Conservation (phyloP, 805 yeast genomes). For the Starmerella floricola region DNA sequence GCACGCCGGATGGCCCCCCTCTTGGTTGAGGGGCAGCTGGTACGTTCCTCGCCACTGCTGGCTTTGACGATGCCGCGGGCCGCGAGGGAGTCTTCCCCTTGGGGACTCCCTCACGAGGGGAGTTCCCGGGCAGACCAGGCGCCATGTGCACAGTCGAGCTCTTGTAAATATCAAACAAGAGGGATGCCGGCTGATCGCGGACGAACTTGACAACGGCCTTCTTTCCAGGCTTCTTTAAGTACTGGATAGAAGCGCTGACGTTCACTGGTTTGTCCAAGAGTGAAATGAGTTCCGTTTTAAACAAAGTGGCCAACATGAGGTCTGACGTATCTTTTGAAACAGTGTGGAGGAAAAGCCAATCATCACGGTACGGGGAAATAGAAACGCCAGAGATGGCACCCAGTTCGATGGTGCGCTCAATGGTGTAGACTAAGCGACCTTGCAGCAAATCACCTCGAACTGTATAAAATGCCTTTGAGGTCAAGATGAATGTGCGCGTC, state of each 20-base stretch:
- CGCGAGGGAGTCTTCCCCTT: constrained; percentile 28
- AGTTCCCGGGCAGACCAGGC: constrained; percentile 58
- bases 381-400: constrained; percentile 48
- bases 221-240: constrained; percentile 84
- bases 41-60: constrained; percentile 10
- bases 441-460: constrained; percentile 63
- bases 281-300: constrained; percentile 76
- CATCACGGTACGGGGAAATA: constrained; percentile 70
- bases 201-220: constrained; percentile 60
- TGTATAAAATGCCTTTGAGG: constrained; percentile 49
- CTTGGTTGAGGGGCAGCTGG: neutral
- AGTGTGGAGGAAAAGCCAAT: constrained; percentile 71
- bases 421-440: constrained; percentile 43
- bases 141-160: constrained; percentile 76
- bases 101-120: constrained; percentile 66
- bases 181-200: constrained; percentile 45
- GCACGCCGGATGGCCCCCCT: constrained; percentile 6
- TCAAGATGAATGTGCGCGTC: constrained; percentile 60
- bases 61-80: constrained; percentile 13
- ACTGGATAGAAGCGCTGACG: constrained; percentile 60
- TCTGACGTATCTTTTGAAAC: constrained; percentile 51
- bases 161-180: constrained; percentile 69
- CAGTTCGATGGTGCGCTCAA: constrained; percentile 55
- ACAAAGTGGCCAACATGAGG: constrained; percentile 61
- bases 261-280: constrained; percentile 38